A percentile compares a stretch with the other conserved stretches of the same genome.
Conservation (phyloP, 495 filamentous ascomycete genomes). For the Hypoxylon trugodes region DNA sequence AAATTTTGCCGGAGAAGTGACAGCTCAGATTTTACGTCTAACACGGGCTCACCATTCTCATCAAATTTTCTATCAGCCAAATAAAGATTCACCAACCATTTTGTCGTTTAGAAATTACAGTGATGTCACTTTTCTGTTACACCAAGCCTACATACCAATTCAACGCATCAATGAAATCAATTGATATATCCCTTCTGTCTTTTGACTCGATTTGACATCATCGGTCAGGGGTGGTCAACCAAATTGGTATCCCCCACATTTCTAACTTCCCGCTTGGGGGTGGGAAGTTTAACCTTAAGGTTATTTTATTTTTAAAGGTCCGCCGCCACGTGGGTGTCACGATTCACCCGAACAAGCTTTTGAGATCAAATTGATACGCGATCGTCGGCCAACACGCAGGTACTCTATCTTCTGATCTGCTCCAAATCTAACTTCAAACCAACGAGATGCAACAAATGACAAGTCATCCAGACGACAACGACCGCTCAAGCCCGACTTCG, state of each 20-base stretch:
- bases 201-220: slow-evolving; percentile 21
- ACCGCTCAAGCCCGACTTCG: background rate
- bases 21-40: too few species aligned
- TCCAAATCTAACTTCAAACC: background rate
- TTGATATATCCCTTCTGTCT: slow-evolving; percentile 8
- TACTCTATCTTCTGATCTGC: background rate
- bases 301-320: slow-evolving; percentile 11
- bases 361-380: background rate
- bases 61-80: slow-evolving; percentile 1
- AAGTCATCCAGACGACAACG: background rate
- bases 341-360: slow-evolving; percentile 6
- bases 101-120: too few species aligned
- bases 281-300: background rate
- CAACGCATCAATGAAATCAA: too few species aligned
- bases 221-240: slow-evolving; percentile 10
- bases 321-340: slow-evolving; percentile 29
- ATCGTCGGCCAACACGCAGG: slow-evolving; percentile 3
- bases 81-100: background rate
- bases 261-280: slow-evolving; percentile 3
- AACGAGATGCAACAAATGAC: slow-evolving; percentile 1
- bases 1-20: slow-evolving; percentile 3
- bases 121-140: slow-evolving; percentile 5
- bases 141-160: background rate
- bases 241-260: slow-evolving; percentile 20
- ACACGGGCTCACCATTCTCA: too few species aligned